Evolutionary conservation across 148 eudicot genomes (phyloP), one percentile per base, ranked within the genome.

Genomic region (Rhododendron kiyosumense): DNA sequence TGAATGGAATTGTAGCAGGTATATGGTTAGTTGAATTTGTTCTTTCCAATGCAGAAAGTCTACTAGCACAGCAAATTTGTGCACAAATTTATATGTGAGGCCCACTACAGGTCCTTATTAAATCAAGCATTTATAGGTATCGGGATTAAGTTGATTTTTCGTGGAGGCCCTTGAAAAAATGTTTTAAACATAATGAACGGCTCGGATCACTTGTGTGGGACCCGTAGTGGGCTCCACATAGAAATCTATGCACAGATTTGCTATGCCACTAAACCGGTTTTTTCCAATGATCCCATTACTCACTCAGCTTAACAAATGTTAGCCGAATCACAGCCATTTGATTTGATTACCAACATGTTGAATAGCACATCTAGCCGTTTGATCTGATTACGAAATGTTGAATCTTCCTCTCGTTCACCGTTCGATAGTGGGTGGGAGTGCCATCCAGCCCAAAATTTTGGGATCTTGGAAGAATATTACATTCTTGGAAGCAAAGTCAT

Each of bases 401-500:
- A 63, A 15, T 54, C 71, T n/a, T 48, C 26, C 30, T 82, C 74
- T 41, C 26, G 22, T 54, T 54, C 20, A 15, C 85, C 46, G 11
- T 83, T 83, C 20, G 79, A 83, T 83, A 63, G 45, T 41, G 45
- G 45, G 61, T 30, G 79, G 79, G 45, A 45, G 41, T 6, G 36
- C 54, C 54, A 65, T 65, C 76, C 75, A 43, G 8, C 57, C 81
- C n/a, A 49, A 48, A 80, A 14, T 13, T 30, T 9, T 51, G 87
- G 84, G 79, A 46, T 46, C 78, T 48, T 63, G 17, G 78, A 63
- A 48, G 83, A n/a, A 81, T 85, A 85, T 88, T 85, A 78, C 65
- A 67, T 54, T n/a, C 87, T 36, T 38, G 52, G 87, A 79, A 86
- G n/a, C 67, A 61, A 61, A 85, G 82, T 74, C 57, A 32, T 75